Base-by-base conservation (phyloP, 1,139 yeast species). In the Kodamaea anthophila region DNA sequence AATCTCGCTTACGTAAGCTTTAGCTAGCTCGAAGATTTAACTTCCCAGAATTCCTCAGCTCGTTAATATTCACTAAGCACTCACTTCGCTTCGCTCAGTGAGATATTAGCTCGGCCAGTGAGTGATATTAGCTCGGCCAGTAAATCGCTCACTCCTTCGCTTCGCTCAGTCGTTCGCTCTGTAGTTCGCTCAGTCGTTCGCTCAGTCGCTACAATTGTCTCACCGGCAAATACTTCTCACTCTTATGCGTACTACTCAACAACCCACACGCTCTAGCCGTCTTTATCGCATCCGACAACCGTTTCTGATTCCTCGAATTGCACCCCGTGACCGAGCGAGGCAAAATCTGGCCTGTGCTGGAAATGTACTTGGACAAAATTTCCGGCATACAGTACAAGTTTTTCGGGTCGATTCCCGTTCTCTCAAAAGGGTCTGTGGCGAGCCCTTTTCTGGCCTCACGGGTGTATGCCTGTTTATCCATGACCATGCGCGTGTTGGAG, bases 241-340 rank as follows among this genome's bases (percentile, higher is more conserved):
- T 79, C 47, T 64, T 72, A 42, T 78, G 82, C 15, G 74, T 77
- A 40, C 74, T 59, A 24, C 84, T 71, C 51, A 82, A 58, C 34
- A 80, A 58, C 0, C 91, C 93, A 39, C 75, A 68, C 5, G 76
- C 70, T 51, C 84, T 74, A 5, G 86, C 77, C 41, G 87, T 66
- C 51, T 77, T 75, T 23, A 82, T 65, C 21, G 91, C 86, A 39
- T 69, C 77, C 1, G 82, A 60, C 46, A 82, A 56, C 43, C 68
- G 67, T 49, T 72, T 75, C 47, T 82, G 91, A 49, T 79, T 79
- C 41, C 61, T 65, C 7, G 65, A 62, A 24, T 61, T 66, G 40
- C 84, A 65, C 6, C 85, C 84, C 3, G 88, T 81, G n/a, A 74
- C 70, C 26, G 71, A 70, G 42, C 86, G 64, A 20, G 82, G 78